Evolutionary conservation across 2,329 filamentous ascomycete genomes (phyloP), one percentile per base, ranked within the genome.

Genomic region (Xylariaceae sp.): DNA sequence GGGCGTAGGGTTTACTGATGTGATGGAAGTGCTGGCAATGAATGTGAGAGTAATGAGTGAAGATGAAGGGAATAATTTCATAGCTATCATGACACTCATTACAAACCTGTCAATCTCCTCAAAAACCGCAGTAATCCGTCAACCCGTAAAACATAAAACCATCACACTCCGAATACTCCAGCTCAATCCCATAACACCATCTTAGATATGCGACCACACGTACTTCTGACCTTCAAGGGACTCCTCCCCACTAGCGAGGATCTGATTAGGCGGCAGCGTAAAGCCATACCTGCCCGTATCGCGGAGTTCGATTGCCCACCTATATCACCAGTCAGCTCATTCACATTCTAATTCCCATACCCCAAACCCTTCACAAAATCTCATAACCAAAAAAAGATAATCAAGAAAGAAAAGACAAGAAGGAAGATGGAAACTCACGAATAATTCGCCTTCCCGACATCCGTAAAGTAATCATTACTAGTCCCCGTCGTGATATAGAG

Each of bases 221-320:
- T 68, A 70, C 57, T 70, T 69, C 57, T 71, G 66, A 7, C 71
- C 71, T 9, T 65, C 64, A 66, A 66, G 71, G 7, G 67, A 65
- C 63, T 72, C 71, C 15, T 66, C 65, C n/a, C 69, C 65, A 17
- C 63, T 66, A 4, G 67, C 61, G 6, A 70, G 57, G 34, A 72
- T 72, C 61, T 72, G 68, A 57, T 63, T 56, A 1, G 68, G 64
- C 4, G 71, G 71, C 35, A 72, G 64, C 4, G 61, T 57, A 50
- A 72, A 72, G 39, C 70, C 70, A 45, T 66, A 67, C 1, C 59
- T 61, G 7, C 68, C 68, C 5, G 65, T 70, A 30, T 71, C 71
- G 53, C 71, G 65, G n/a, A 72, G 64, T 55, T 72, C 71, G 18
- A 72, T 70, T 1, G 69, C 69, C 68, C 67, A 70, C 37, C 68